phyloP scores from a whole-genome alignment of 1,284 basidiomycete species.

The Veloboletus limbatus region DNA sequence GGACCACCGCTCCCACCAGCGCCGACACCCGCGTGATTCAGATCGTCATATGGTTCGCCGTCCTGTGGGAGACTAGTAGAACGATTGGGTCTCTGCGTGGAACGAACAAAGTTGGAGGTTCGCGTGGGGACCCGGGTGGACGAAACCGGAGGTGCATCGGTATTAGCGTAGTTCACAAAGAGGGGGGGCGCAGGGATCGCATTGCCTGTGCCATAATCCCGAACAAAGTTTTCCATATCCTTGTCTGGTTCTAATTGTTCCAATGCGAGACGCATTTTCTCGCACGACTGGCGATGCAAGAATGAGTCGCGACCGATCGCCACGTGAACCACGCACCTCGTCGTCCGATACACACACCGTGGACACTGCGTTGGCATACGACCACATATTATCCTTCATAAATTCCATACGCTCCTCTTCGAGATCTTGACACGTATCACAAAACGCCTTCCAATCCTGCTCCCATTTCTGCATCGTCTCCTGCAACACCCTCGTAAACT shows the following conservation, averaged over 20 bases:
- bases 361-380: constrained; percentile 93
- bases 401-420: constrained; percentile 94
- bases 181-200: constrained; percentile 80
- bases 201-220: constrained; percentile 81
- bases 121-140: constrained; percentile 52
- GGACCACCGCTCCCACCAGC: constrained; percentile 45
- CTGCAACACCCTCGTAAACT: constrained; percentile 79
- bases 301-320: not conserved
- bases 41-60: constrained; percentile 51
- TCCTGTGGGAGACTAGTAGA: constrained; percentile 35
- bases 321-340: constrained; percentile 59
- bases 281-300: constrained; percentile 67
- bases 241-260: constrained; percentile 81
- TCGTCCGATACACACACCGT: constrained; percentile 96
- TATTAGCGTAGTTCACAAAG: constrained; percentile 76
- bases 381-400: constrained; percentile 95
- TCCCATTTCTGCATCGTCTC: constrained; percentile 90
- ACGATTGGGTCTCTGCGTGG: constrained; percentile 46
- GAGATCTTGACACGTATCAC: constrained; percentile 92
- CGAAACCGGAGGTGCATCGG: constrained; percentile 59
- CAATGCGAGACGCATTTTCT: constrained; percentile 77
- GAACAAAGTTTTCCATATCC: constrained; percentile 84
- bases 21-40: constrained; percentile 57
- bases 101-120: constrained; percentile 57
- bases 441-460: constrained; percentile 89